These are phyloP conservation scores for Ustilago vetiveriae DNA, from an alignment of 1,284 basidiomycete genomes.

Conservation along the genomic window DNA sequence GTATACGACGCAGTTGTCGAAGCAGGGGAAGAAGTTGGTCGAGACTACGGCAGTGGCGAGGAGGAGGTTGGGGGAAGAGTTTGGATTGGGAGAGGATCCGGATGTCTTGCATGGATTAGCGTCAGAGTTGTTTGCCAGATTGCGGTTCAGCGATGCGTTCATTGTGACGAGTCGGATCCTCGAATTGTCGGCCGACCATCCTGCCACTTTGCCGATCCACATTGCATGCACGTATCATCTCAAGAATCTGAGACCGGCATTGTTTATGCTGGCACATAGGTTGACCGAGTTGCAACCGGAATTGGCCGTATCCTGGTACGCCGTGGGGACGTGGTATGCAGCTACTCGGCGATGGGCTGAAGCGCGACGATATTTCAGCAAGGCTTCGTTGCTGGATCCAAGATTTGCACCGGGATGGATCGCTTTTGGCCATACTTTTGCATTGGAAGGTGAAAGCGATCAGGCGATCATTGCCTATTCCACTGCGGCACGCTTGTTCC, in stretches of 20 bases:
- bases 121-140: slow-evolving; percentile 85
- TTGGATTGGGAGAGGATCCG: slow-evolving; percentile 79
- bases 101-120: slow-evolving; percentile 92
- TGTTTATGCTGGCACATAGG: slow-evolving; percentile 95
- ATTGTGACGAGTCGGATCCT: slow-evolving; percentile 74
- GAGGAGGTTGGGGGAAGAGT: slow-evolving; percentile 77
- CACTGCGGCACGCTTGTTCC: slow-evolving; percentile 91
- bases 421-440: slow-evolving; percentile 96
- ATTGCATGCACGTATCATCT: slow-evolving; percentile 98
- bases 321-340: slow-evolving; percentile 97
- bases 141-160: slow-evolving; percentile 93
- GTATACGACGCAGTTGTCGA: slow-evolving; percentile 88
- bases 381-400: slow-evolving; percentile 95
- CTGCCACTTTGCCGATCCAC: slow-evolving; percentile 79
- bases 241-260: slow-evolving; percentile 84
- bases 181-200: slow-evolving; percentile 54
- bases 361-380: slow-evolving; percentile 71
- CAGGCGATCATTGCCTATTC: slow-evolving; percentile 98
- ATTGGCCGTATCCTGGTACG: slow-evolving; percentile 94
- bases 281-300: slow-evolving; percentile 90
- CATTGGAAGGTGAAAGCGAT: slow-evolving; percentile 93
- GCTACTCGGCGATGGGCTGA: slow-evolving; percentile 76
- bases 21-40: slow-evolving; percentile 69
- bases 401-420: slow-evolving; percentile 96
- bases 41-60: slow-evolving; percentile 15